phyloP scores from a whole-genome alignment of 2,329 filamentous ascomycete genomes.

The Pyricularia sp. region DNA sequence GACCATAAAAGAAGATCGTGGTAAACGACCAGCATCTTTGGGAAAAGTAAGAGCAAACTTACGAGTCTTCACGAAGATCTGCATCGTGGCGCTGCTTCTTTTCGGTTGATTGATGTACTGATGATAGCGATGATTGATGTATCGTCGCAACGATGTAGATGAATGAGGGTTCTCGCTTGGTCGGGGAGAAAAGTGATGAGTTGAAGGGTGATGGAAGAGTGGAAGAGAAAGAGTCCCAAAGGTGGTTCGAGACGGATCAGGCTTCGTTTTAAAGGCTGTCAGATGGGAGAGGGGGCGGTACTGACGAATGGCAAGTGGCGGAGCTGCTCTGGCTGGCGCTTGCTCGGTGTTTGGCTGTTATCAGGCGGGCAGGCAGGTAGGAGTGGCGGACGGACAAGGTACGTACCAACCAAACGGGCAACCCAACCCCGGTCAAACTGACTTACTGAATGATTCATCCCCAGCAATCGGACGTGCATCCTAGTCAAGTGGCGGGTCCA shows the following conservation, averaged over 20 bases:
- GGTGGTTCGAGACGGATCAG: not conserved
- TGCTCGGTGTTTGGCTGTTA: not conserved
- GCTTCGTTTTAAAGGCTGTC: not conserved
- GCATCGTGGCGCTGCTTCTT: slow-evolving; percentile 49
- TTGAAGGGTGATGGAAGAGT: slow-evolving; percentile 13
- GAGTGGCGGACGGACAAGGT: not conserved
- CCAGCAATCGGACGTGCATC: not conserved
- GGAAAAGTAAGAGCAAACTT: slow-evolving; percentile 35
- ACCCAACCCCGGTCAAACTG: not conserved
- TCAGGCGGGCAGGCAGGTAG: not conserved
- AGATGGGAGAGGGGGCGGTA: not conserved
- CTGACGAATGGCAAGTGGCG: slow-evolving; percentile 5
- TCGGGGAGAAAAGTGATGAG: slow-evolving; percentile 15
- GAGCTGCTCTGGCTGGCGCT: not conserved
- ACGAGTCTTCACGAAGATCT: slow-evolving; percentile 98
- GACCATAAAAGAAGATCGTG: slow-evolving; percentile 19
- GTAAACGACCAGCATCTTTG: not conserved
- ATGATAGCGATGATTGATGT: slow-evolving; percentile 9
- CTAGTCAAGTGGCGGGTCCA: not conserved
- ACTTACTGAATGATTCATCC: slow-evolving; percentile 5
- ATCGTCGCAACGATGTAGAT: slow-evolving; percentile 5
- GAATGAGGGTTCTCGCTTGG: slow-evolving; percentile 13
- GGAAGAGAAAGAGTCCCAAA: slow-evolving; percentile 9
- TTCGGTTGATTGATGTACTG: slow-evolving; percentile 5
- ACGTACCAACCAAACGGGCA: not conserved